phyloP scores from a whole-genome alignment of 805 yeast species.

The Candida coquimbonensis region DNA sequence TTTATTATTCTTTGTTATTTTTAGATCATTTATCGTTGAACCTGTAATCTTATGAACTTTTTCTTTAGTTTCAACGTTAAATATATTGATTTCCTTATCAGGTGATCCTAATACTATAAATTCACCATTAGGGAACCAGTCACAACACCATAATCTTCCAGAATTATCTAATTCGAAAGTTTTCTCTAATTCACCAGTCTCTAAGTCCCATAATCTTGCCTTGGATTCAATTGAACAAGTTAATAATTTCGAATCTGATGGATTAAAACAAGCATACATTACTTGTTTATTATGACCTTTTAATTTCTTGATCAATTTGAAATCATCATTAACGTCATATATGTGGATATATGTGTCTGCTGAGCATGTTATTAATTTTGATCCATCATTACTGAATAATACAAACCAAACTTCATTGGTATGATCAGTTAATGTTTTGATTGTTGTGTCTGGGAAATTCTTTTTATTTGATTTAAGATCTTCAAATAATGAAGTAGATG shows the following conservation, averaged over 20 bases:
- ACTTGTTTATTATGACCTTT: conserved; percentile 46
- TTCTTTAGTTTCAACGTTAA: conserved; percentile 29
- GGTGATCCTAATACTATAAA: conserved; percentile 70
- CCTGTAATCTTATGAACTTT: conserved; percentile 26
- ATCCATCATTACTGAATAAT: conserved; percentile 72
- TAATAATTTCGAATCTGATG: conserved; percentile 57
- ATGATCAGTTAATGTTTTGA: conserved; percentile 45
- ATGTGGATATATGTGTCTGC: conserved; percentile 57
- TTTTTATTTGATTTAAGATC: conserved; percentile 27
- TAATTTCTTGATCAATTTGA: conserved; percentile 30
- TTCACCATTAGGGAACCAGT: conserved; percentile 55
- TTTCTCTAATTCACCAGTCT: conserved; percentile 26
- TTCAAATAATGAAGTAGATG: conserved; percentile 26
- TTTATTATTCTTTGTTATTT: conserved; percentile 58
- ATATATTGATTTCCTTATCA: conserved; percentile 53
- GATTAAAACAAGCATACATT: conserved; percentile 69
- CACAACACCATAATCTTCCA: conserved; percentile 49
- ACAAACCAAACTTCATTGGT: conserved; percentile 79
- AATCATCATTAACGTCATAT: conserved; percentile 53
- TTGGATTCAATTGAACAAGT: conserved; percentile 68
- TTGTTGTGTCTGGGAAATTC: conserved; percentile 41
- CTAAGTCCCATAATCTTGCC: conserved; percentile 63
- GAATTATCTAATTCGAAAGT: conserved; percentile 16
- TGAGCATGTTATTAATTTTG: conserved; percentile 69
- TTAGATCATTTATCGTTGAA: conserved; percentile 58